phyloP scores from a whole-genome alignment of 2,329 filamentous ascomycete genomes.

The Sporothrix globosa region DNA sequence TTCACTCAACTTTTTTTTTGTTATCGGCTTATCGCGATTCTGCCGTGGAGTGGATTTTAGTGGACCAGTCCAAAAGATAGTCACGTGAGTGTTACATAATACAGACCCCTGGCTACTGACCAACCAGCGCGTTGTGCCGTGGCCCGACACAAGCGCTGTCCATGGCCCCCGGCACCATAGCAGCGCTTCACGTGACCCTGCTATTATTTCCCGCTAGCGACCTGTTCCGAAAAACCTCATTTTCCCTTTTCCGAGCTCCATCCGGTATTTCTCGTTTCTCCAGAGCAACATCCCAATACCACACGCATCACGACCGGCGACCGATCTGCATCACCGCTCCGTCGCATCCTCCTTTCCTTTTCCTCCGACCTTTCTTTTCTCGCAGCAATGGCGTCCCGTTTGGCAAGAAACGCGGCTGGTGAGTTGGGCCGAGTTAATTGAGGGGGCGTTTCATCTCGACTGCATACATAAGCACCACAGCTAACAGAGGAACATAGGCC shows the following conservation, averaged over 20 bases:
- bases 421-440: conserved; percentile 48
- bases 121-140: conserved; percentile 24
- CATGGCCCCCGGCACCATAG: conserved; percentile 22
- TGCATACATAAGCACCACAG: not conserved
- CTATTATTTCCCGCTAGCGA: conserved; percentile 33
- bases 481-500: conserved; percentile 26
- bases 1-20: conserved; percentile 23
- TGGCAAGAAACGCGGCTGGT: conserved; percentile 95
- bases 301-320: conserved; percentile 24
- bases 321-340: conserved; percentile 7
- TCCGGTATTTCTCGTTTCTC: conserved; percentile 29
- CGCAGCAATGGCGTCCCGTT: conserved; percentile 94
- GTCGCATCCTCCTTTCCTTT: conserved; percentile 45
- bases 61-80: not conserved
- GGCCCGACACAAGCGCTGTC: not conserved
- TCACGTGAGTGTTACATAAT: conserved; percentile 18
- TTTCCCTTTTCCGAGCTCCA: conserved; percentile 37
- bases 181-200: conserved; percentile 28
- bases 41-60: not conserved
- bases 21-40: conserved; percentile 26
- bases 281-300: conserved; percentile 24
- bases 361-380: conserved; percentile 47
- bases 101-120: not conserved
- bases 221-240: conserved; percentile 51
- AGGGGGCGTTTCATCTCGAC: not conserved